Conservation (phyloP, 2,329 filamentous ascomycete species). For the Knufia petricola region DNA sequence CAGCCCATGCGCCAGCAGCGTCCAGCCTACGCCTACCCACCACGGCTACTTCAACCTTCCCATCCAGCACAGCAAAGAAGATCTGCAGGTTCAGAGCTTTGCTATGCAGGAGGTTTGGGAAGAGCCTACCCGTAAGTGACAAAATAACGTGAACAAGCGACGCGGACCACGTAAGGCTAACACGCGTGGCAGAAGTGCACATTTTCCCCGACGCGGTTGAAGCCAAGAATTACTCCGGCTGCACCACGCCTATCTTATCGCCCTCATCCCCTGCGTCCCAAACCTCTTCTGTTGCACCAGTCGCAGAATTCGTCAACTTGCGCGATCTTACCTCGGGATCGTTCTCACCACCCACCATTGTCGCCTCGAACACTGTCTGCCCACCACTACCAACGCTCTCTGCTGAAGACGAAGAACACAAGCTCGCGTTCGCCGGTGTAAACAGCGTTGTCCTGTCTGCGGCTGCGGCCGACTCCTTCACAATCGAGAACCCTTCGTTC, state of each 20-base stretch:
- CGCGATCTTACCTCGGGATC: slow-evolving; percentile 69
- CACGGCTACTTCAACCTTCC: slow-evolving; percentile 22
- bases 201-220: slow-evolving; percentile 23
- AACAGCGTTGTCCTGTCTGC: slow-evolving; percentile 30
- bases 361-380: slow-evolving; percentile 40
- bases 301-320: slow-evolving; percentile 83
- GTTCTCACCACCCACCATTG: slow-evolving; percentile 35
- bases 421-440: slow-evolving; percentile 42
- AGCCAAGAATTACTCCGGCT: slow-evolving; percentile 23
- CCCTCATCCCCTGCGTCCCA: slow-evolving; percentile 22
- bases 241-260: slow-evolving; percentile 18
- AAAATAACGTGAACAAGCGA: neutral
- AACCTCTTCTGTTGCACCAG: slow-evolving; percentile 47
- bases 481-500: slow-evolving; percentile 50
- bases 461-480: slow-evolving; percentile 26
- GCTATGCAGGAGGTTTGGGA: slow-evolving; percentile 18
- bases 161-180: slow-evolving; percentile 8
- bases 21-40: slow-evolving; percentile 21
- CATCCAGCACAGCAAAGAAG: slow-evolving; percentile 20
- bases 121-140: slow-evolving; percentile 21
- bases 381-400: slow-evolving; percentile 53
- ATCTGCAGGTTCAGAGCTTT: slow-evolving; percentile 17
- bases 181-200: slow-evolving; percentile 19
- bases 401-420: slow-evolving; percentile 55
- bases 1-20: slow-evolving; percentile 68